Percentiles rank a stretch among this genome's conserved stretches.
Conservation (phyloP, 2,329 filamentous ascomycete genomes). For the Dichotomopilus funicola region DNA sequence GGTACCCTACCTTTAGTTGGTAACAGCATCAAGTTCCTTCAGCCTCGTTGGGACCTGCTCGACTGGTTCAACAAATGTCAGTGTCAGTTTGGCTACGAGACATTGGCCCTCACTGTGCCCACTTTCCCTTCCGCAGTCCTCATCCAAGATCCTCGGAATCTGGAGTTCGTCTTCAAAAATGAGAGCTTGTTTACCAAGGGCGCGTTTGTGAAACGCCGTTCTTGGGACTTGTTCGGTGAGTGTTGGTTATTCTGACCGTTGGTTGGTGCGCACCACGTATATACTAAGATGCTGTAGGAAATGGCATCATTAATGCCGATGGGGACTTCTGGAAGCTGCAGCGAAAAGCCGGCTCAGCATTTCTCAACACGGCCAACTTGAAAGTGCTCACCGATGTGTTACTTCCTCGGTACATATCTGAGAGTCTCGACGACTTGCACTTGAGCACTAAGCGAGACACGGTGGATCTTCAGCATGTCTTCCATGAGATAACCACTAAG, state of each 20-base stretch:
- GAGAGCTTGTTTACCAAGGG: conserved; percentile 57
- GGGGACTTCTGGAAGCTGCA: conserved; percentile 58
- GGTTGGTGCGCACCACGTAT: not conserved
- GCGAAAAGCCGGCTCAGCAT: conserved; percentile 54
- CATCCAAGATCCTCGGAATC: conserved; percentile 53
- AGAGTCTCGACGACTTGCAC: conserved; percentile 36
- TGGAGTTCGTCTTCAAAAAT: conserved; percentile 57
- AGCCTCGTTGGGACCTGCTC: conserved; percentile 53
- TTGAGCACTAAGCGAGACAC: conserved; percentile 23
- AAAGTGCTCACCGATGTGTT: conserved; percentile 50
- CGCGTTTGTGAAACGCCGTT: conserved; percentile 52
- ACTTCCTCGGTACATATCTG: conserved; percentile 47
- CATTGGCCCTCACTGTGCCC: conserved; percentile 56
- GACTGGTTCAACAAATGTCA: conserved; percentile 57
- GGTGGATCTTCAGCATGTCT: conserved; percentile 52
- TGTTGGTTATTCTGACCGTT: not conserved
- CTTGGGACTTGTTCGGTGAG: conserved; percentile 55
- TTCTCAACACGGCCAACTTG: conserved; percentile 53
- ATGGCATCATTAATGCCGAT: conserved; percentile 62
- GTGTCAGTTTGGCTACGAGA: conserved; percentile 50
- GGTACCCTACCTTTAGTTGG: conserved; percentile 50
- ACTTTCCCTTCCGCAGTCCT: conserved; percentile 57
- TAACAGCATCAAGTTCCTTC: conserved; percentile 56
- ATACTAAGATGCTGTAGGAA: conserved; percentile 31
- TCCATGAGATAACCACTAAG: conserved; percentile 58